These are phyloP conservation scores for Kuraishia hungarica DNA, from an alignment of 805 yeast genomes.

Conservation along the genomic window DNA sequence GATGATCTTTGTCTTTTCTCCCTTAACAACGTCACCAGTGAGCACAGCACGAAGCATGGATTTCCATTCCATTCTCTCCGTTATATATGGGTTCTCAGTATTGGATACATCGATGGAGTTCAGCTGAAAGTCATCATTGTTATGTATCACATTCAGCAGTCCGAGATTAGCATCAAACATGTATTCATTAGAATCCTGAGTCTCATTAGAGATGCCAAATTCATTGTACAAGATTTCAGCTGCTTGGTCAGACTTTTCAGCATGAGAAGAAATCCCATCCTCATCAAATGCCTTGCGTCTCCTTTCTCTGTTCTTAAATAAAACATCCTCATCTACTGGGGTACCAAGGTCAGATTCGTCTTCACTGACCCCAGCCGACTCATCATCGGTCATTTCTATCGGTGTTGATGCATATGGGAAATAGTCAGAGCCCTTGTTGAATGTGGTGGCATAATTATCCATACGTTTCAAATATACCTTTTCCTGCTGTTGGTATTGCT, in stretches of 20 bases:
- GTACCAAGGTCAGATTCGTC: slow-evolving; percentile 12
- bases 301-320: background rate
- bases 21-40: slow-evolving; percentile 89
- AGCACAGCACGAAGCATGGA: slow-evolving; percentile 83
- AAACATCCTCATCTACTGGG: background rate
- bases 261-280: slow-evolving; percentile 3
- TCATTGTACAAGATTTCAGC: slow-evolving; percentile 21
- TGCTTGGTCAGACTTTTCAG: slow-evolving; percentile 17
- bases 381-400: slow-evolving; percentile 24
- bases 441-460: slow-evolving; percentile 21
- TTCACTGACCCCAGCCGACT: slow-evolving; percentile 15
- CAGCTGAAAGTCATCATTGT: slow-evolving; percentile 26
- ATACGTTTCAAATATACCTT: slow-evolving; percentile 40
- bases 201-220: slow-evolving; percentile 21
- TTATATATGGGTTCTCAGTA: slow-evolving; percentile 25
- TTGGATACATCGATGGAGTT: slow-evolving; percentile 7
- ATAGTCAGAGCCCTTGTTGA: slow-evolving; percentile 32
- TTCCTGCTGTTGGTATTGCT: slow-evolving; percentile 45
- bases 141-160: slow-evolving; percentile 20
- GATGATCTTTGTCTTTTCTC: slow-evolving; percentile 76
- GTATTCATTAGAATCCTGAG: slow-evolving; percentile 25
- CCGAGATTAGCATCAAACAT: slow-evolving; percentile 24
- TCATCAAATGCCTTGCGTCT: slow-evolving; percentile 6
- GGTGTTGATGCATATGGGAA: slow-evolving; percentile 39
- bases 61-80: slow-evolving; percentile 93